These are phyloP conservation scores for Myxozyma neotropica DNA, from an alignment of 805 yeast species.

Conservation along the genomic window DNA sequence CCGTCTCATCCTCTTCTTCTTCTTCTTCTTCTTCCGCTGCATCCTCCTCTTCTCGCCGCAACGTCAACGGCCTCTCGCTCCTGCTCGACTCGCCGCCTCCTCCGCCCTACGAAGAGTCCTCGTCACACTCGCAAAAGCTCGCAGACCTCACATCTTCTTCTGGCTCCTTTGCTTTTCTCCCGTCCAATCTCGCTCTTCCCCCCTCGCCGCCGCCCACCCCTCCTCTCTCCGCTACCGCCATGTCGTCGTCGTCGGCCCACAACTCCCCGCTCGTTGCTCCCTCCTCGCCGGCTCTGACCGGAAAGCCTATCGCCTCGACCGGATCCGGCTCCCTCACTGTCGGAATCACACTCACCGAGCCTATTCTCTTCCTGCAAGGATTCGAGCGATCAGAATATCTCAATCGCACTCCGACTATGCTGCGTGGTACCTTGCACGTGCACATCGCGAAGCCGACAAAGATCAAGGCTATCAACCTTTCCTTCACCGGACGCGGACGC, in stretches of 20 bases:
- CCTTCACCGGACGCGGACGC: slow-evolving; percentile 66
- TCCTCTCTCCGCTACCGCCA: slow-evolving; percentile 2
- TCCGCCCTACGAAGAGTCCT: slow-evolving; percentile 15
- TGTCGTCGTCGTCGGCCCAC: slow-evolving; percentile 4
- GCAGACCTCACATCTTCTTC: slow-evolving; percentile 3
- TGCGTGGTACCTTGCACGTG: slow-evolving; percentile 76
- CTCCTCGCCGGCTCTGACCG: slow-evolving; percentile 3
- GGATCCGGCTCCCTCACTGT: slow-evolving; percentile 58
- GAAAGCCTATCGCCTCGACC: slow-evolving; percentile 36
- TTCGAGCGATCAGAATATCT: slow-evolving; percentile 65
- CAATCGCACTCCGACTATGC: slow-evolving; percentile 71
- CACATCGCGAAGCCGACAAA: slow-evolving; percentile 72
- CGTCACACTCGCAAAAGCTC: slow-evolving; percentile 11
- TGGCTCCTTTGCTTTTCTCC: slow-evolving; percentile 6
- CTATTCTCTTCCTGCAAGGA: slow-evolving; percentile 78
- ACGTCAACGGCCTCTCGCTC: slow-evolving; percentile 13
- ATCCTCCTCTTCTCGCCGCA: background rate
- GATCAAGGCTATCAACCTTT: slow-evolving; percentile 62
- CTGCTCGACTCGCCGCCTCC: slow-evolving; percentile 20
- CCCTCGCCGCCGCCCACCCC: slow-evolving; percentile 16
- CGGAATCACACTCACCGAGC: slow-evolving; percentile 79
- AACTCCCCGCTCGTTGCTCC: background rate
- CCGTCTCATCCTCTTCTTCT: slow-evolving; percentile 12
- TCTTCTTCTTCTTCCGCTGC: slow-evolving; percentile 2
- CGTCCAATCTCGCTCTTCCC: slow-evolving; percentile 17